phyloP scores from a whole-genome alignment of 2,329 filamentous ascomycete species.

The Ascocoryne sarcoides region DNA sequence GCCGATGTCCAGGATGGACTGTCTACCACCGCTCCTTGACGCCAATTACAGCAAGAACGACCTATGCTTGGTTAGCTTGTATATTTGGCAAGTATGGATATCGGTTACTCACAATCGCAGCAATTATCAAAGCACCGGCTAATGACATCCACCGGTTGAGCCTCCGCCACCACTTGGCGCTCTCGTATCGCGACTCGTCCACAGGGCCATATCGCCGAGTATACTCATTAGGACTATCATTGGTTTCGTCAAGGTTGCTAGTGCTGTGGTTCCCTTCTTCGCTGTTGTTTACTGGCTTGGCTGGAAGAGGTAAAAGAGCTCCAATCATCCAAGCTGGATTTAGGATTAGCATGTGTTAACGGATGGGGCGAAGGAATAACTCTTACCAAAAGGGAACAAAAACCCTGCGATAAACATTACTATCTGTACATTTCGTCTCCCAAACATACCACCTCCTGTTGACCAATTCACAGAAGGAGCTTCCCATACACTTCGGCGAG shows the following conservation, averaged over 20 bases:
- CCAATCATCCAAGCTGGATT: conserved; percentile 68
- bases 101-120: conserved; percentile 39
- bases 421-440: conserved; percentile 65
- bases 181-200: conserved; percentile 35
- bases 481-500: conserved; percentile 57
- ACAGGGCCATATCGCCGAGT: conserved; percentile 22
- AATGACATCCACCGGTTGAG: conserved; percentile 53
- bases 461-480: conserved; percentile 63
- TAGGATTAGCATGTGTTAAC: neutral
- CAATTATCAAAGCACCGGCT: conserved; percentile 45
- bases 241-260: conserved; percentile 20
- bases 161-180: conserved; percentile 56
- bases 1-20: neutral
- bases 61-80: conserved; percentile 4
- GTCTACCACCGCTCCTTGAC: conserved; percentile 10
- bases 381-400: conserved; percentile 62
- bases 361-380: neutral
- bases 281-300: conserved; percentile 43
- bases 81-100: neutral
- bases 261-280: conserved; percentile 35
- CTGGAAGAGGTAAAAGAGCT: conserved; percentile 63
- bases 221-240: conserved; percentile 20
- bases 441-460: conserved; percentile 49
- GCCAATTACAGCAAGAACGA: conserved; percentile 12
- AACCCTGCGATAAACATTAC: conserved; percentile 70